These are phyloP conservation scores for Akanthomyces uredinophilus DNA, from an alignment of 2,329 filamentous ascomycete species.

Conservation along the genomic window DNA sequence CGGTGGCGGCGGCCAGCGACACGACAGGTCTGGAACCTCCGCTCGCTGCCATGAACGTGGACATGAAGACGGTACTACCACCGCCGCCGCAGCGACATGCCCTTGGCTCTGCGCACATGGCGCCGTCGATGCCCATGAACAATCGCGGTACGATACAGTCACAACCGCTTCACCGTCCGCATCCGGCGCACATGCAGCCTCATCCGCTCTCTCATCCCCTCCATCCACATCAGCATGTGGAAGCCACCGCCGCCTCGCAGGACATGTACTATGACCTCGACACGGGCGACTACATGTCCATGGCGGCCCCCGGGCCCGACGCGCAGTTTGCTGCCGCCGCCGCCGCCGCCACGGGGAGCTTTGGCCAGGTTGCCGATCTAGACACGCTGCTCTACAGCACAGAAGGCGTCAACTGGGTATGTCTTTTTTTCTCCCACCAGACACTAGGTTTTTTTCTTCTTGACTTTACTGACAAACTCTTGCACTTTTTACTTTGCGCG, in stretches of 20 bases:
- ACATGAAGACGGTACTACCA: background rate
- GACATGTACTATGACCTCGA: background rate
- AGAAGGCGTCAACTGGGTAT: slow-evolving; percentile 37
- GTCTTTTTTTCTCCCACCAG: slow-evolving; percentile 16
- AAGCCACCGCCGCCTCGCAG: slow-evolving; percentile 19
- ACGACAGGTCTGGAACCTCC: slow-evolving; percentile 1
- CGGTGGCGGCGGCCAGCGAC: background rate
- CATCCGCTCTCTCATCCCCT: background rate
- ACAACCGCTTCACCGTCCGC: background rate
- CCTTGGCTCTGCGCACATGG: background rate
- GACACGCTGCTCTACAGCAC: slow-evolving; percentile 32
- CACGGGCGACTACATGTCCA: slow-evolving; percentile 18
- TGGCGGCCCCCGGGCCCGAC: background rate
- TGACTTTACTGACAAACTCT: too few relatives aligned
- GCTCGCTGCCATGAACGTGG: slow-evolving; percentile 6
- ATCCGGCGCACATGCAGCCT: background rate
- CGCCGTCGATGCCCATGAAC: background rate
- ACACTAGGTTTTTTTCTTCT: background rate
- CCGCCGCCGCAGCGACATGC: background rate
- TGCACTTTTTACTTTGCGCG: too few relatives aligned
- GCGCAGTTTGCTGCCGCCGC: slow-evolving; percentile 20
- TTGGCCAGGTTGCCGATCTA: slow-evolving; percentile 30
- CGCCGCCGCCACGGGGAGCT: slow-evolving; percentile 22
- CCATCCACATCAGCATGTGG: background rate
- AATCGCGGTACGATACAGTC: background rate